These are phyloP conservation scores for Fusarium sp. DNA, from an alignment of 2,329 filamentous ascomycete species.

Conservation along the genomic window DNA sequence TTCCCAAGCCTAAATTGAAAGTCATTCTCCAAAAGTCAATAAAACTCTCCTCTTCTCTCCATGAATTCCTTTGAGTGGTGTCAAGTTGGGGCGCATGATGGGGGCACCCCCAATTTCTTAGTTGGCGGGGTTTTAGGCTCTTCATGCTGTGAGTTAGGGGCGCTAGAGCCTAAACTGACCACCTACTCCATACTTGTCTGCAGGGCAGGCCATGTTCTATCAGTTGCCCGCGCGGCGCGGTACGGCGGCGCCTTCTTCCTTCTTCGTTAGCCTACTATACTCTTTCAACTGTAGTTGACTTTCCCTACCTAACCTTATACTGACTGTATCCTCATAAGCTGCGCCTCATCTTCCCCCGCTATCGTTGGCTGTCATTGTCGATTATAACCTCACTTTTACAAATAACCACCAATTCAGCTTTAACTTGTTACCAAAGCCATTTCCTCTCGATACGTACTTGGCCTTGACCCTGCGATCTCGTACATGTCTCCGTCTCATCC, in stretches of 20 bases:
- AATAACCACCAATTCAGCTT: slow-evolving; percentile 15
- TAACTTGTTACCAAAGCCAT: background rate
- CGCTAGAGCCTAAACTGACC: slow-evolving; percentile 41
- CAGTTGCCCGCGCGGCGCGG: slow-evolving; percentile 25
- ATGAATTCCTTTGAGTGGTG: background rate
- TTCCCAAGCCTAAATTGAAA: background rate
- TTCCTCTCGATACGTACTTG: background rate
- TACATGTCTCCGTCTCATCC: slow-evolving; percentile 42
- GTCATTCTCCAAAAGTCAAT: background rate
- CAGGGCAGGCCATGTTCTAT: slow-evolving; percentile 12
- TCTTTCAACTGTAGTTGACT: background rate
- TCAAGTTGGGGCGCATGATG: slow-evolving; percentile 9
- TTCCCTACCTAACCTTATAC: background rate
- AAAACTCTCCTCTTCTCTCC: background rate
- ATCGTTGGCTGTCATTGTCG: slow-evolving; percentile 4
- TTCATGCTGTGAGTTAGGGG: slow-evolving; percentile 32
- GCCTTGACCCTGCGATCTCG: slow-evolving; percentile 15
- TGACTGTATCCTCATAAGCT: slow-evolving; percentile 29
- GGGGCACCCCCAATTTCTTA: slow-evolving; percentile 12
- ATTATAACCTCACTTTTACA: slow-evolving; percentile 30
- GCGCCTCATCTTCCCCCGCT: slow-evolving; percentile 39
- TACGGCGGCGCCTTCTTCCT: slow-evolving; percentile 12
- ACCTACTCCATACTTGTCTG: slow-evolving; percentile 33
- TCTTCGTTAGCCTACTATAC: slow-evolving; percentile 1
- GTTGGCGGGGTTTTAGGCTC: slow-evolving; percentile 46